Conservation (phyloP, 2,329 filamentous ascomycete genomes). For the Exophiala aquamarina region DNA sequence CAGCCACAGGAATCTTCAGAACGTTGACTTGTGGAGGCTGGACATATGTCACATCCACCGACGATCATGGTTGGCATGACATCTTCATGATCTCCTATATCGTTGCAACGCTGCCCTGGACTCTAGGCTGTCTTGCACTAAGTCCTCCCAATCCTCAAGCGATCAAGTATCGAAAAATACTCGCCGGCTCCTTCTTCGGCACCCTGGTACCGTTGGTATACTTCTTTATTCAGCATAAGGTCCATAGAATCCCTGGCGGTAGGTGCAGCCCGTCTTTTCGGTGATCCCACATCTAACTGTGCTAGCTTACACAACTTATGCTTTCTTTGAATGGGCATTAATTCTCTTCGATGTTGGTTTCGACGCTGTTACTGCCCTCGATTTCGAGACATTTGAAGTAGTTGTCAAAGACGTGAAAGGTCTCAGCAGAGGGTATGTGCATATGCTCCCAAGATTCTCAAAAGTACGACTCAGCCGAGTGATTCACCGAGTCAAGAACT, state of each 20-base stretch:
- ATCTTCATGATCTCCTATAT: slow-evolving; percentile 99
- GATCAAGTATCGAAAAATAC: slow-evolving; percentile 82
- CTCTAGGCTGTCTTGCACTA: slow-evolving; percentile 80
- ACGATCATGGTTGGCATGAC: slow-evolving; percentile 98
- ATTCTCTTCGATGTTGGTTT: slow-evolving; percentile 95
- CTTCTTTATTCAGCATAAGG: slow-evolving; percentile 98
- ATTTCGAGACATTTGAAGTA: slow-evolving; percentile 87
- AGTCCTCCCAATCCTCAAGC: slow-evolving; percentile 82
- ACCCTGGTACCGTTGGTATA: slow-evolving; percentile 88
- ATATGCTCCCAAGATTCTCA: slow-evolving; percentile 87
- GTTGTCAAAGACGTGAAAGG: slow-evolving; percentile 86
- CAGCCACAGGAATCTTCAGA: slow-evolving; percentile 76
- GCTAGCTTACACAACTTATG: slow-evolving; percentile 91
- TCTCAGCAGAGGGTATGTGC: slow-evolving; percentile 95
- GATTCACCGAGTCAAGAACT: slow-evolving; percentile 32
- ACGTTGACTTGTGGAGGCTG: slow-evolving; percentile 94
- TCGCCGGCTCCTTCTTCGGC: slow-evolving; percentile 83
- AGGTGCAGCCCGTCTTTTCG: slow-evolving; percentile 36
- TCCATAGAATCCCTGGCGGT: slow-evolving; percentile 92
- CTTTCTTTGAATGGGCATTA: slow-evolving; percentile 96
- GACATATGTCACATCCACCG: slow-evolving; percentile 98
- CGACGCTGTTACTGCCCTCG: slow-evolving; percentile 88
- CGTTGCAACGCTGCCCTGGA: slow-evolving; percentile 93
- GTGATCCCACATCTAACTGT: not conserved
- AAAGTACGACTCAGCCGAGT: slow-evolving; percentile 50